Conservation (phyloP, 2,329 filamentous ascomycete genomes). For the Cercospora janseana region DNA sequence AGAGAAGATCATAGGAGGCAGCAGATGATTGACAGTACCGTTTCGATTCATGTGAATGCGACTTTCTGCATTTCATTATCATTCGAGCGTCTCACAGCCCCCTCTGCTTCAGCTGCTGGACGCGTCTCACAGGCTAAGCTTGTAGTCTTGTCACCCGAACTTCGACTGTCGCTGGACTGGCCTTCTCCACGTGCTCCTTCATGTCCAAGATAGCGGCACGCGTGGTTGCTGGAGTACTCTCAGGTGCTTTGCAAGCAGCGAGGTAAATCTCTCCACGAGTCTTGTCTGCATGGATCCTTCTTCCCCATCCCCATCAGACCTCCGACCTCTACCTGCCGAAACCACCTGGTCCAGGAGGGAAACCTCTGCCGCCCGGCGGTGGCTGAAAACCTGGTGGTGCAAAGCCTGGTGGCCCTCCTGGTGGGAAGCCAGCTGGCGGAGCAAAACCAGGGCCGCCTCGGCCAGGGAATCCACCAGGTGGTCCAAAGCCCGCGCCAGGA, state of each 20-base stretch:
- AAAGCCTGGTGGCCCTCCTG: constrained; percentile 33
- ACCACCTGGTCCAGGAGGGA: constrained; percentile 32
- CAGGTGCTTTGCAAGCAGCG: not conserved
- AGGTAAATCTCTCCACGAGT: not conserved
- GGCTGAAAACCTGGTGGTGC: constrained; percentile 66
- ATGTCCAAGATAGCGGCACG: no score
- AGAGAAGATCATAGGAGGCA: no score
- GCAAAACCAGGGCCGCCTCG: constrained; percentile 38
- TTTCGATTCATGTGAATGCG: no score
- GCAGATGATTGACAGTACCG: no score
- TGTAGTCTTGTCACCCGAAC: not conserved
- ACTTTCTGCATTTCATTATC: no score
- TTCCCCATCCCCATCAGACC: not conserved
- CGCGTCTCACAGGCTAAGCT: not conserved
- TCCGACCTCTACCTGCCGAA: constrained; percentile 32
- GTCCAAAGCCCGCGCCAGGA: constrained; percentile 46
- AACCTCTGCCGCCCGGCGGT: constrained; percentile 45
- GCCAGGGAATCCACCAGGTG: constrained; percentile 36
- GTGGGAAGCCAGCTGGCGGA: constrained; percentile 30
- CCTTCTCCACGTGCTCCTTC: not conserved
- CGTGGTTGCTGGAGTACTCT: no score
- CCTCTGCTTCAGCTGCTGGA: not conserved
- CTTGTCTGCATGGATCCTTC: not conserved
- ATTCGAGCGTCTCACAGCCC: no score
- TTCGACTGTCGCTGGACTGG: not conserved